Evolutionary conservation across 805 yeast genomes (phyloP), one percentile per base, ranked within the genome.

Genomic region (Sugiyamaella smithiae): DNA sequence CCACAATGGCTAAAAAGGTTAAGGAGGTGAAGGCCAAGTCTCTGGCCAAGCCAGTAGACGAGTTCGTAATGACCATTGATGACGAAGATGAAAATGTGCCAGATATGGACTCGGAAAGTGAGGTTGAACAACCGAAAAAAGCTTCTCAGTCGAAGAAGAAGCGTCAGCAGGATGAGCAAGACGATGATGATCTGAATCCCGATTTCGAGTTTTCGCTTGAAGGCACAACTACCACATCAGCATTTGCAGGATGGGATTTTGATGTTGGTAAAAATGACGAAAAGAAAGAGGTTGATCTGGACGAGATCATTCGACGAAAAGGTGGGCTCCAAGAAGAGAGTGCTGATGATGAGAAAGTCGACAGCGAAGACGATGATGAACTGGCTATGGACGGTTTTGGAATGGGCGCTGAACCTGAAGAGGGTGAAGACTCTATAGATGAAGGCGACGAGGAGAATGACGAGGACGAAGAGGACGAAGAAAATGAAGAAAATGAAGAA

Each of bases 201-300:
- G 83, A 80, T 28, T 88, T 93, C 62, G 67, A 75, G 16, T 90
- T 90, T 62, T 76, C 81, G 19, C 56, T 82, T 8, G 91, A 80
- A 23, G 82, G 58, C 3, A 38, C 50, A 25, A 56, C 45, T 16
- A 44, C 44, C n/a, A 38, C 50, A 4, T 46, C 47, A 1, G 65
- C 69, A 14, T 81, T 83, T 46, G 80, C 78, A 49, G 96, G 96
- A 3, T 89, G 97, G 97, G 88, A 88, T 57, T 88, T 89, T 62
- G 78, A 75, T 35, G 80, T 78, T 47, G 67, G 73, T 17, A 68
- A 67, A 12, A 61, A 60, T 12, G 64, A 44, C 25, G 60, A 50
- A 12, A 51, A 57, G 48, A 78, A 76, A 54, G 87, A 82, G 52
- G 96, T 88, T 6, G 96, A 91, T 71, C 74, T 91, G 53, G 97